Conservation (phyloP, 2,329 filamentous ascomycete species). For the Penicillium paneum region DNA sequence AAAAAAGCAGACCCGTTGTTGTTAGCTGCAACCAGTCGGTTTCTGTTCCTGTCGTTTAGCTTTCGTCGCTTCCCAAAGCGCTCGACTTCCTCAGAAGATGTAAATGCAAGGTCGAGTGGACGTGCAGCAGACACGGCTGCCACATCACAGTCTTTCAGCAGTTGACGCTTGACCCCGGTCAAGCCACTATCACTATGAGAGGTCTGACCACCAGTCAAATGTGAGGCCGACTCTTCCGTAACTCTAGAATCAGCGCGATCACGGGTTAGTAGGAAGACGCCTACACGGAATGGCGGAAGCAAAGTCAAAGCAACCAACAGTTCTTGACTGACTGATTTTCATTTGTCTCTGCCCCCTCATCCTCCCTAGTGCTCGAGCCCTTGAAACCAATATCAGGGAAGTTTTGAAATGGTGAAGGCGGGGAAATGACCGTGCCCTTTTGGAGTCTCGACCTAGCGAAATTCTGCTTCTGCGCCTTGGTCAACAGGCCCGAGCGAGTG, state of each 20-base stretch:
- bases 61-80: conserved; percentile 37
- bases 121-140: conserved; percentile 34
- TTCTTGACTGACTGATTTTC: neutral
- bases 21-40: conserved; percentile 19
- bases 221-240: neutral
- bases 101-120: conserved; percentile 35
- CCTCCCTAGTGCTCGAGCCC: neutral
- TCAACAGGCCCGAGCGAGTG: conserved; percentile 25
- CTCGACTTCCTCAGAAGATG: conserved; percentile 28
- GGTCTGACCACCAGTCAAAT: neutral
- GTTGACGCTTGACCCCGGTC: conserved; percentile 30
- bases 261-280: conserved; percentile 1
- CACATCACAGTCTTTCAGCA: conserved; percentile 40
- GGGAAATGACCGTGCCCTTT: conserved; percentile 13
- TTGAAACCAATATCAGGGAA: conserved; percentile 4
- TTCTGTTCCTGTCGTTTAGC: conserved; percentile 31
- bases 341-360: neutral
- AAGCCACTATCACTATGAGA: conserved; percentile 11
- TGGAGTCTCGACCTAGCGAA: conserved; percentile 33
- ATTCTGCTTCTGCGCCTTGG: conserved; percentile 31
- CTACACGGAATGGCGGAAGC: neutral
- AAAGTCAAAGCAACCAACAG: conserved; percentile 4
- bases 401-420: conserved; percentile 14
- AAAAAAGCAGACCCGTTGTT: neutral
- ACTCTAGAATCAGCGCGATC: neutral